A percentile compares a stretch with the other conserved stretches of the same genome.
phyloP scores from a whole-genome alignment of 495 filamentous ascomycete species.

The Parachaetomium inaequale region DNA sequence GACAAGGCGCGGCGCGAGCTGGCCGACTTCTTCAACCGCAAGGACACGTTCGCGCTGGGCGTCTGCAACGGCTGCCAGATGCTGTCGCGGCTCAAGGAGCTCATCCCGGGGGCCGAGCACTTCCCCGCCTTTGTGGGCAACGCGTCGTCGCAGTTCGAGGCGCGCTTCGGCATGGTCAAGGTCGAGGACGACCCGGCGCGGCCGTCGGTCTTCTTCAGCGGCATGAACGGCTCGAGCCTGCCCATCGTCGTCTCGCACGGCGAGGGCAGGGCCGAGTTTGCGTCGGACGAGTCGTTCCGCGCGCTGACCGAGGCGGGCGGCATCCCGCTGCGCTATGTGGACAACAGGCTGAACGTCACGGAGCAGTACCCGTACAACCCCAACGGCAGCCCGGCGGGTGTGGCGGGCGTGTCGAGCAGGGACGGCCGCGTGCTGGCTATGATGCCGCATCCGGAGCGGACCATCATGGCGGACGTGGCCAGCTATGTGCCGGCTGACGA shows the following conservation, averaged over 20 bases:
- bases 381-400: conserved; percentile 83
- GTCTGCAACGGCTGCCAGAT: conserved; percentile 99
- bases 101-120: conserved; percentile 79
- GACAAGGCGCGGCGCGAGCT: conserved; percentile 73
- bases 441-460: conserved; percentile 96
- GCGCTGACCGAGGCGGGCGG: conserved; percentile 58
- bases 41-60: conserved; percentile 87
- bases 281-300: conserved; percentile 46
- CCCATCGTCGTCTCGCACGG: conserved; percentile 91
- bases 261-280: conserved; percentile 82
- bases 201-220: conserved; percentile 86
- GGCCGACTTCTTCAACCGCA: conserved; percentile 78
- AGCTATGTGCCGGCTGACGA: conserved; percentile 66
- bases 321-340: conserved; percentile 75
- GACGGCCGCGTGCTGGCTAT: conserved; percentile 87
- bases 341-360: conserved; percentile 71
- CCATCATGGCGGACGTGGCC: conserved; percentile 75
- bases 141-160: conserved; percentile 87
- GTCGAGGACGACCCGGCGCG: conserved; percentile 56
- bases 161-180: conserved; percentile 81
- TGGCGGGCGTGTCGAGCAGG: conserved; percentile 73
- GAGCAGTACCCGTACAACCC: conserved; percentile 89
- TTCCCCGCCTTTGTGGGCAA: conserved; percentile 92
- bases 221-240: conserved; percentile 78
- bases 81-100: conserved; percentile 72